Evolutionary conservation across 169 alveolate genomes (phyloP), one percentile per base, ranked within the genome.

Genomic region (Plasmodium blacklocki): DNA sequence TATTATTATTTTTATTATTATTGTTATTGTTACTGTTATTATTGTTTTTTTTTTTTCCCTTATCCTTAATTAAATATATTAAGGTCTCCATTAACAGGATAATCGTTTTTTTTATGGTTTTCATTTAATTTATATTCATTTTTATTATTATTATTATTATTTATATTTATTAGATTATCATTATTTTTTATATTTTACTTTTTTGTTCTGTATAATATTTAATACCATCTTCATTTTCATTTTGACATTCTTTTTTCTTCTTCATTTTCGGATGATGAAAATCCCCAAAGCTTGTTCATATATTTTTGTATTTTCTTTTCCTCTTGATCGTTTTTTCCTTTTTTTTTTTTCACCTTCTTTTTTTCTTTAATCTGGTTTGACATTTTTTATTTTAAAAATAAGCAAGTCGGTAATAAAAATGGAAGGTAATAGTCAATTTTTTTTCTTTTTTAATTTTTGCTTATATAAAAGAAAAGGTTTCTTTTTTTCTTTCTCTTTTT

Each of bases 201-300:
- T 52, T 11, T 0, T 12, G n/a, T 15, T 12, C 11, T n/a, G 62
- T 52, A 15, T 15, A 0, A 15, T 52, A 15, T 15, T 59, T 59
- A 15, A 2, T 23, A n/a, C 5, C 70, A 18, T 62, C 23, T 15
- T 12, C 18, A 72, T 19, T 39, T 52, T 72, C 67, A 23, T 67
- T 50, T n/a, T 63, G 11, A 2, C 12, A 4, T 47, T n/a, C 26
- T 26, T 62, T 39, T n/a, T 32, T 63, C 8, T 50, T 64, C 88
- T 49, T 64, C 70, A 0, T 39, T 32, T 32, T 32, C 45, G 0
- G 45, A 32, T 32, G 45, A 74, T 11, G 74, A 63, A 56, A 76
- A 76, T n/a, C 88, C 88, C 88, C 88, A 76, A 23, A 76, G 19
- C 12, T 76, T 18, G 39, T 76, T 67, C 88, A 76, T 76, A 23